Conservation (phyloP, 768 basidiomycete species). For the Crepidotus variabilis region DNA sequence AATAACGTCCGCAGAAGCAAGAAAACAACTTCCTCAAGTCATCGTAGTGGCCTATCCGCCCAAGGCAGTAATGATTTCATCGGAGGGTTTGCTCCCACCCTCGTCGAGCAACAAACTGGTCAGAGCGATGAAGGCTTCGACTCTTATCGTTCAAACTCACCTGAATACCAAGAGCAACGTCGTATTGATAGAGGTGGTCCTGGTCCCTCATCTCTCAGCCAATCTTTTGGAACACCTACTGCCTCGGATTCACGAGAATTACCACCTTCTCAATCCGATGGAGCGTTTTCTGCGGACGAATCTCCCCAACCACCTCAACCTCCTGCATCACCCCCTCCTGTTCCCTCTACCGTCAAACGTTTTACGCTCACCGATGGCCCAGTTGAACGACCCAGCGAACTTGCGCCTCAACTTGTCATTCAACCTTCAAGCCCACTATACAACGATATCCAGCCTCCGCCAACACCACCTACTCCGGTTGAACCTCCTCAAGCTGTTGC, state of each 20-base stretch:
- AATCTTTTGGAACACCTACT: slow-evolving; percentile 9
- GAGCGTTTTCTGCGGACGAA: slow-evolving; percentile 10
- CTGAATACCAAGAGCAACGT: slow-evolving; percentile 12
- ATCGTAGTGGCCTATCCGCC: slow-evolving; percentile 29
- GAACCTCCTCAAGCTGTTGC: slow-evolving; percentile 60
- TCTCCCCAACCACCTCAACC: slow-evolving; percentile 18
- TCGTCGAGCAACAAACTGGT: slow-evolving; percentile 23
- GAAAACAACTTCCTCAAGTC: slow-evolving; percentile 34
- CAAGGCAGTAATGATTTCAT: slow-evolving; percentile 41
- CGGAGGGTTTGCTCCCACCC: slow-evolving; percentile 44
- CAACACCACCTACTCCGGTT: slow-evolving; percentile 21
- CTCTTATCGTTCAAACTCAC: slow-evolving; percentile 3
- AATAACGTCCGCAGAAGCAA: slow-evolving; percentile 34
- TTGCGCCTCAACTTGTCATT: slow-evolving; percentile 47
- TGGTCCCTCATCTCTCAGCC: slow-evolving; percentile 3
- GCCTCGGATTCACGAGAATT: slow-evolving; percentile 11
- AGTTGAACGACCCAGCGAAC: slow-evolving; percentile 30
- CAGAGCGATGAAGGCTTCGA: slow-evolving; percentile 13
- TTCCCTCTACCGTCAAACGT: slow-evolving; percentile 70
- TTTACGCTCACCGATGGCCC: slow-evolving; percentile 80
- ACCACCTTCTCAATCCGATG: slow-evolving; percentile 5
- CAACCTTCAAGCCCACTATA: slow-evolving; percentile 46
- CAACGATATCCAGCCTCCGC: slow-evolving; percentile 30
- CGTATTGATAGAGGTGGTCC: slow-evolving; percentile 14
- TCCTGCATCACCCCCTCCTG: slow-evolving; percentile 26